Percentiles rank a stretch among this genome's conserved stretches.
phyloP scores from a whole-genome alignment of 345 rosid genomes.

The Aquilaria malaccensis region DNA sequence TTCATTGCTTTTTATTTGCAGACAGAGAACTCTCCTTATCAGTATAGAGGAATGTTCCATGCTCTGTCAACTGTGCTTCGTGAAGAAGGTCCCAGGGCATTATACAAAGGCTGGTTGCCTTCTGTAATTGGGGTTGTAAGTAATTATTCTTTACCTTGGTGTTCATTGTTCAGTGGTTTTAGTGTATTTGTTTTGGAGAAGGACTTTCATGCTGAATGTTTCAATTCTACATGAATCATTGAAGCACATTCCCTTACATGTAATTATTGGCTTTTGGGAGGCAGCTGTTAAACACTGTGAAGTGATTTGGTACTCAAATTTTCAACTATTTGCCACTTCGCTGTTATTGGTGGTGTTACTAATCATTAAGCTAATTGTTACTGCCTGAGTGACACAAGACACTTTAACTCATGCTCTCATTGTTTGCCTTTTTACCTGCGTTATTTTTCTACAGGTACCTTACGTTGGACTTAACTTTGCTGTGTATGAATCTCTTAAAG shows the following conservation, averaged over 20 bases:
- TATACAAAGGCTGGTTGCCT: conserved; percentile 99
- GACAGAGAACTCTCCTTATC: conserved; percentile 87
- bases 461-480: conserved; percentile 97
- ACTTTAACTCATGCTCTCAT: no score
- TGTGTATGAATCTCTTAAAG: conserved; percentile 89
- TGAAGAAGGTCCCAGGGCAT: conserved; percentile 92
- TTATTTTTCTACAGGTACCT: conserved; percentile 46
- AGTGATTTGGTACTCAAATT: no score
- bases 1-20: conserved; percentile 26
- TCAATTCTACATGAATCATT: no score
- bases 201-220: no score
- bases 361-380: no score
- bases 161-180: background rate
- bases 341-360: no score
- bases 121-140: conserved; percentile 99
- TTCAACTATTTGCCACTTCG: no score
- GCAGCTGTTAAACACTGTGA: no score
- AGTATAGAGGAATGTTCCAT: conserved; percentile 88
- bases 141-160: conserved; percentile 3
- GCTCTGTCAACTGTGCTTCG: conserved; percentile 82
- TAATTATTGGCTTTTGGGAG: no score
- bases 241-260: no score
- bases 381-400: no score
- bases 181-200: conserved; percentile 14
- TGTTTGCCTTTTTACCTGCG: no score